Base-by-base conservation (phyloP, 1,284 basidiomycete species). In the Pulchroboletus neoregius region DNA sequence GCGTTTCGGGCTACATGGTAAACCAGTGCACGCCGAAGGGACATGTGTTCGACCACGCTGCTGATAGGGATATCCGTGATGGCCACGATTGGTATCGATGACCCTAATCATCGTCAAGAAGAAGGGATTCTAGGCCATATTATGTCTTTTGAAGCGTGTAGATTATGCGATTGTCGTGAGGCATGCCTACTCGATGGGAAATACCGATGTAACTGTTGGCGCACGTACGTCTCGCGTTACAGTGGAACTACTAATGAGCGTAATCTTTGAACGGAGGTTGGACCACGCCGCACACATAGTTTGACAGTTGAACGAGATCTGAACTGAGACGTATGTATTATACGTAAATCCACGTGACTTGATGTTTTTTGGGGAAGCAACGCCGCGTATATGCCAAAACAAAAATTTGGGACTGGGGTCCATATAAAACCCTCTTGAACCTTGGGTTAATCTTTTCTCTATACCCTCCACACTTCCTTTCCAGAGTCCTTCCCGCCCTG, bases 341-440 rank as follows among this genome's bases (percentile, higher is more conserved):
- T 52, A 65, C 52, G 57, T 65, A 63, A 55, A 30, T 26, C 1
- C 61, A 63, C 61, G 61, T 63, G 61, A 67, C 46, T 43, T 15
- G 27, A 46, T 52, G 34, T 58, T 65, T 66, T 62, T 63, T 62
- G 60, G 63, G 61, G 59, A 51, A 47, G 39, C 51, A 49, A 45
- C 39, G 46, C 50, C n/a, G n/a, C 27, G 43, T 43, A 23, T 52
- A 45, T 46, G 39, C 52, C 48, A 64, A 60, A 51, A 44, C 36
- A 49, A 63, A 67, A 64, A 54, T 46, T 67, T 66, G 54, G 65
- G 62, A 63, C 53, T 64, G 61, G 65, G 62, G 63, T 39, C 31
- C 46, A 52, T 56, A 58, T 59, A 62, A 67, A 58, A 40, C 36
- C 52, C 43, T 59, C 42, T 43, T 34, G 43, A 33, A 20, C 37